A percentile compares a stretch with the other conserved stretches of the same genome.
These are phyloP conservation scores for Gossypium australe DNA, from an alignment of 345 rosid genomes.

Conservation along the genomic window DNA sequence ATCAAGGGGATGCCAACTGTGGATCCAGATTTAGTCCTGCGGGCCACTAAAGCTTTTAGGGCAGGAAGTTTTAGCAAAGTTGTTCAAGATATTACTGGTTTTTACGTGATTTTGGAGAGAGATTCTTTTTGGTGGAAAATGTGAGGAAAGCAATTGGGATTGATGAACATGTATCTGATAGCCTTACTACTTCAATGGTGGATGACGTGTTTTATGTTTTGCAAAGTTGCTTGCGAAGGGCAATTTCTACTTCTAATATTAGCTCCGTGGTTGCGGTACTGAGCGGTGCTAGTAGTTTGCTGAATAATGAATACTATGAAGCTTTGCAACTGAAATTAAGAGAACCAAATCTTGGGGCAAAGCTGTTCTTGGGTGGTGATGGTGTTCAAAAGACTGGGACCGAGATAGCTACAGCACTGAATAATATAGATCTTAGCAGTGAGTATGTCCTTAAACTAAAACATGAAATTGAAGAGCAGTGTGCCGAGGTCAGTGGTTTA, in stretches of 20 bases:
- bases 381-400: slow-evolving; percentile 79
- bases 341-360: slow-evolving; percentile 87
- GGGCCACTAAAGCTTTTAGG: slow-evolving; percentile 85
- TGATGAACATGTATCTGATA: slow-evolving; percentile 87
- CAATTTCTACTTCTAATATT: slow-evolving; percentile 78
- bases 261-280: slow-evolving; percentile 85
- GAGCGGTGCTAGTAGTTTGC: slow-evolving; percentile 75
- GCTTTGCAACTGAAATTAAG: slow-evolving; percentile 83
- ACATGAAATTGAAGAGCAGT: slow-evolving; percentile 90
- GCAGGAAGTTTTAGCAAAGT: slow-evolving; percentile 78
- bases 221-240: slow-evolving; percentile 87
- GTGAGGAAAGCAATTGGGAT: slow-evolving; percentile 88
- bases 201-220: slow-evolving; percentile 89
- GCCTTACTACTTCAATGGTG: slow-evolving; percentile 93
- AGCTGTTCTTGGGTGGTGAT: slow-evolving; percentile 71
- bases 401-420: slow-evolving; percentile 89
- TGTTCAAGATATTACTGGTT: slow-evolving; percentile 80
- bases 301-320: slow-evolving; percentile 87
- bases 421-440: slow-evolving; percentile 89
- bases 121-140: slow-evolving; percentile 97
- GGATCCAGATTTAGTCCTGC: slow-evolving; percentile 74
- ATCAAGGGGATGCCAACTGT: slow-evolving; percentile 80
- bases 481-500: slow-evolving; percentile 64
- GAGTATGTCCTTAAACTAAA: slow-evolving; percentile 85
- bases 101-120: slow-evolving; percentile 89